Evolutionary conservation across 306 rosid genomes (phyloP).

Genomic region (Comarum palustre): DNA sequence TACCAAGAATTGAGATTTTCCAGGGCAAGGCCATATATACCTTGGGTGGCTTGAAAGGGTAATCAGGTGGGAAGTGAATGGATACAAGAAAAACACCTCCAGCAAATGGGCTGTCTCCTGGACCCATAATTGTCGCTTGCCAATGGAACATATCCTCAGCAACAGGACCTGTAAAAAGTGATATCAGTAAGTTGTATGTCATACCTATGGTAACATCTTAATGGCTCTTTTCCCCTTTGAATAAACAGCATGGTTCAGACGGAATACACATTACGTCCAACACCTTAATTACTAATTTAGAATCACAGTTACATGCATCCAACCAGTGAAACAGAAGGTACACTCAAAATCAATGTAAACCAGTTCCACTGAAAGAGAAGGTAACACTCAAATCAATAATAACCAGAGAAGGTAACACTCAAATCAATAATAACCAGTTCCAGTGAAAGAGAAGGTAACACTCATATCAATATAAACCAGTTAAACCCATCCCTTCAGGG

Average conservation of each 20-base stretch:
- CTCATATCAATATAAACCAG: neutral
- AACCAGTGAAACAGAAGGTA: neutral
- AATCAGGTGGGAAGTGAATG: constrained; percentile 60
- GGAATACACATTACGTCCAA: too few relatives aligned
- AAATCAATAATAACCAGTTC: neutral
- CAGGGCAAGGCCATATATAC: constrained; percentile 1
- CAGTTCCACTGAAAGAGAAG: neutral
- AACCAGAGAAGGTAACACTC: neutral
- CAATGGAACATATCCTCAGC: constrained; percentile 54
- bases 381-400: neutral
- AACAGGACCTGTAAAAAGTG: constrained; percentile 33
- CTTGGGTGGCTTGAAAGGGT: constrained; percentile 63
- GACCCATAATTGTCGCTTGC: constrained; percentile 65
- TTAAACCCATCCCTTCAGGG: neutral
- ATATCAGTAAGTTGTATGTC: neutral
- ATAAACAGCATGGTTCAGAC: neutral
- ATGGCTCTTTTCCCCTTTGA: neutral
- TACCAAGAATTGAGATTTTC: neutral
- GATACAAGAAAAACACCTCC: constrained; percentile 60
- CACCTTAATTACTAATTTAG: neutral
- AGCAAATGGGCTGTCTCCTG: constrained; percentile 50
- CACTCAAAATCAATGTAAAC: neutral
- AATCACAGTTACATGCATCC: neutral
- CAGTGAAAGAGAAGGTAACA: neutral
- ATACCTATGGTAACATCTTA: neutral